These are phyloP conservation scores for Paramecium sexaurelia DNA, from an alignment of 73 alveolate species.

Conservation along the genomic window DNA sequence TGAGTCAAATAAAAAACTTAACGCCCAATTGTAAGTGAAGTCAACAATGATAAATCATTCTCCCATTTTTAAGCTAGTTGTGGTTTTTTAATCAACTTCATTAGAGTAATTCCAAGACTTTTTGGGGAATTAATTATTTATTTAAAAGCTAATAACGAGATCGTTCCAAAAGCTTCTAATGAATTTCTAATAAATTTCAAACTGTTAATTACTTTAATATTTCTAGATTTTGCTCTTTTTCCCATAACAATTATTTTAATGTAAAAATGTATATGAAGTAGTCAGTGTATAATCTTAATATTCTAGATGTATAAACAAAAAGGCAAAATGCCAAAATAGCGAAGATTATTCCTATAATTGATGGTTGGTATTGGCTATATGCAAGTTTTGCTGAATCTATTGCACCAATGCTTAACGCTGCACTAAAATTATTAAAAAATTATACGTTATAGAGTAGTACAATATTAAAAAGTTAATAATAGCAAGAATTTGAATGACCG, in stretches of 20 bases:
- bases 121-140: background rate
- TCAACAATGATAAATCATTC: background rate
- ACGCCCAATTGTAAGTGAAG: background rate
- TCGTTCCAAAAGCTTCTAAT: slow-evolving; percentile 4
- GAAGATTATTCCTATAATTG: background rate
- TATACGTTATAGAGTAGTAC: background rate
- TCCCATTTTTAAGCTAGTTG: background rate
- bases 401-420: background rate
- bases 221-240: background rate
- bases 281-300: background rate
- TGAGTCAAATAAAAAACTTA: background rate
- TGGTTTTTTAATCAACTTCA: background rate
- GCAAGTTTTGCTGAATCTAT: background rate
- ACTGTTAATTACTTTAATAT: background rate
- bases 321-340: background rate
- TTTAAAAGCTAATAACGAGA: background rate
- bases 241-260: background rate
- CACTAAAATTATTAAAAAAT: background rate
- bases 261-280: background rate
- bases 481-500: background rate
- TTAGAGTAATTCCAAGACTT: background rate
- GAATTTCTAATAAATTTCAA: background rate
- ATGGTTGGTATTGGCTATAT: background rate
- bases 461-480: background rate
- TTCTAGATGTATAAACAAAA: background rate